A percentile compares a stretch with the other conserved stretches of the same genome.
Conservation (phyloP, 305 asterid genomes). For the Euphrasia arctica region DNA sequence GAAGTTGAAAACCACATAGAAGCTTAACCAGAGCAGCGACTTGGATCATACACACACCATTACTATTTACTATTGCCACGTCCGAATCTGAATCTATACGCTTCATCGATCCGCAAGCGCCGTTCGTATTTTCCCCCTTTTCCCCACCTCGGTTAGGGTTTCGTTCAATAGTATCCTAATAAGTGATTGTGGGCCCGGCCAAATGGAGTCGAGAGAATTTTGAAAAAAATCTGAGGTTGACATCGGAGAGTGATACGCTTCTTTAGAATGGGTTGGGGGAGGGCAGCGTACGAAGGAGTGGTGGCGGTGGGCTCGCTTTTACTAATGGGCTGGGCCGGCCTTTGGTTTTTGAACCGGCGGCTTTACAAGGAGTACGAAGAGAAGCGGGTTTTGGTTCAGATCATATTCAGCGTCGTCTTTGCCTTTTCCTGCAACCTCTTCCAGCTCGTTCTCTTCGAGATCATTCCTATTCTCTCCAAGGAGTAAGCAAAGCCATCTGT, state of each 20-base stretch:
- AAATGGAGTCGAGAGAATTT: constrained; percentile 21
- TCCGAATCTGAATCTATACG: constrained; percentile 19
- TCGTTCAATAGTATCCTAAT: constrained; percentile 3
- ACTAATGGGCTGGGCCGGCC: constrained; percentile 85
- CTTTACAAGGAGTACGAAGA: constrained; percentile 97
- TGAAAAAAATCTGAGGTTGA: constrained; percentile 21
- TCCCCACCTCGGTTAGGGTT: constrained; percentile 25
- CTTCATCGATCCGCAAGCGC: constrained; percentile 24
- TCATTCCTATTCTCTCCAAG: constrained; percentile 81
- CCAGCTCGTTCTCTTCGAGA: constrained; percentile 94
- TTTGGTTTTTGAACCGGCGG: constrained; percentile 91
- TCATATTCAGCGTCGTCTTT: constrained; percentile 93
- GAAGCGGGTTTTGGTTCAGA: constrained; percentile 91
- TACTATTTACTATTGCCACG: constrained; percentile 1
- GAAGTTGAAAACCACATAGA: background rate
- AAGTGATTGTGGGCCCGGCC: constrained; percentile 25
- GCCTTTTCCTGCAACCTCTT: constrained; percentile 96
- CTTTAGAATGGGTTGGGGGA: constrained; percentile 78
- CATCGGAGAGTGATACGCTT: constrained; percentile 2
- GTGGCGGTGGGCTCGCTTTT: constrained; percentile 75
- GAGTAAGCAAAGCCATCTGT: constrained; percentile 44
- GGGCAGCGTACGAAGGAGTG: constrained; percentile 60
- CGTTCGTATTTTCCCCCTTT: background rate
- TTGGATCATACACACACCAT: background rate
- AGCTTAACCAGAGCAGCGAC: background rate